Conservation (phyloP, 306 rosid genomes). For the Cucurbita pepo region DNA sequence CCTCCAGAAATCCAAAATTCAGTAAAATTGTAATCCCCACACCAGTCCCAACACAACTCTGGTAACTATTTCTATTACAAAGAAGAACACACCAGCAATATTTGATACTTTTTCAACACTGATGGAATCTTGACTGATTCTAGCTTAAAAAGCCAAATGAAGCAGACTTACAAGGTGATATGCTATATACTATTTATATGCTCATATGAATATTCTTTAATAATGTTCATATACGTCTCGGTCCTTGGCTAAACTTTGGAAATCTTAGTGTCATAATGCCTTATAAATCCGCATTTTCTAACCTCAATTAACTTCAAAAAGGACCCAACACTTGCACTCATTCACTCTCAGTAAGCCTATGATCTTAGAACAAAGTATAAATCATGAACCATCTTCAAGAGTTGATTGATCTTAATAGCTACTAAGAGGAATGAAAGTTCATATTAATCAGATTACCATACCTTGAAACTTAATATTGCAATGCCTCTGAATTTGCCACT, state of each 20-base stretch:
- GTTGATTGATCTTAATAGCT: background rate
- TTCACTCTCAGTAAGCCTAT: background rate
- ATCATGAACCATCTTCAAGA: background rate
- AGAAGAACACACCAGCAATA: background rate
- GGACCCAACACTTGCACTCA: background rate
- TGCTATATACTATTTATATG: background rate
- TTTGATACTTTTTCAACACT: background rate
- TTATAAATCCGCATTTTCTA: background rate
- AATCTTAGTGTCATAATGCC: background rate
- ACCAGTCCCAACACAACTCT: no score
- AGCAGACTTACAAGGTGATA: background rate
- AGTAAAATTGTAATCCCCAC: background rate
- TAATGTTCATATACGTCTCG: background rate
- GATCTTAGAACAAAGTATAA: background rate
- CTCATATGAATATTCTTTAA: background rate
- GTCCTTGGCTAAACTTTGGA: background rate
- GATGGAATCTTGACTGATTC: background rate
- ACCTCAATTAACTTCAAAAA: background rate
- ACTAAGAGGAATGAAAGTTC: background rate
- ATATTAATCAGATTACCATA: constrained; percentile 10
- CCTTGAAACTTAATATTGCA: constrained; percentile 79
- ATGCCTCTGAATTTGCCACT: constrained; percentile 91
- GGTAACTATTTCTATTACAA: background rate
- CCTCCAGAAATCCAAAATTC: background rate
- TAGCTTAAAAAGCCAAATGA: background rate